These are phyloP conservation scores for Verticillium nubilum DNA, from an alignment of 2,329 filamentous ascomycete genomes.

Conservation along the genomic window DNA sequence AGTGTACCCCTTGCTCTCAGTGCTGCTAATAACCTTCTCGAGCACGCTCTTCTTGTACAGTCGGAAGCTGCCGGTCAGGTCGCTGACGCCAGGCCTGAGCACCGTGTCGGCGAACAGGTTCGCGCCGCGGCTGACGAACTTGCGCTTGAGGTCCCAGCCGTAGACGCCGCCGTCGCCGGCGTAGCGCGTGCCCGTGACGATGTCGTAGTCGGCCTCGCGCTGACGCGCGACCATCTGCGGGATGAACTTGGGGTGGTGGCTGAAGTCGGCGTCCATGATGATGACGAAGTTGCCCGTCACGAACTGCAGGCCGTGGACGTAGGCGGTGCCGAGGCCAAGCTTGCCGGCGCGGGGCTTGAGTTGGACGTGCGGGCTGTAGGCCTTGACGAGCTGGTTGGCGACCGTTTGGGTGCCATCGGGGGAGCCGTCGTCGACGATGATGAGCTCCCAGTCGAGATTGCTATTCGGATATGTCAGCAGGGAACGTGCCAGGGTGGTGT, in stretches of 20 bases:
- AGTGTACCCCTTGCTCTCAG: slow-evolving; percentile 93
- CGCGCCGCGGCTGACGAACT: slow-evolving; percentile 78
- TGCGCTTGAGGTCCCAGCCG: slow-evolving; percentile 93
- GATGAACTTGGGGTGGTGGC: slow-evolving; percentile 98
- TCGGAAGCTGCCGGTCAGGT: slow-evolving; percentile 90
- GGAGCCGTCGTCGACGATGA: slow-evolving; percentile 97
- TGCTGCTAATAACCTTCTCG: slow-evolving; percentile 83
- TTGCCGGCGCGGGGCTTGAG: slow-evolving; percentile 90
- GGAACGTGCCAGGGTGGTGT: no score
- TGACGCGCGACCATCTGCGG: slow-evolving; percentile 85
- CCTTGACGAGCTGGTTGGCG: slow-evolving; percentile 82
- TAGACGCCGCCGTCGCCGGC: slow-evolving; percentile 84
- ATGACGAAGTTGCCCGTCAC: slow-evolving; percentile 91
- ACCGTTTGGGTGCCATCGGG: slow-evolving; percentile 92
- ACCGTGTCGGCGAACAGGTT: slow-evolving; percentile 96
- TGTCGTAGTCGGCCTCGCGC: slow-evolving; percentile 75
- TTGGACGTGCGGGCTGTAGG: slow-evolving; percentile 73
- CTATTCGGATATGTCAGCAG: no score
- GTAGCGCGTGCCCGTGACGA: slow-evolving; percentile 94
- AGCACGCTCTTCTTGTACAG: slow-evolving; percentile 89
- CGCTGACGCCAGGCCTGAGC: slow-evolving; percentile 86
- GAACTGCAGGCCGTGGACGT: slow-evolving; percentile 90
- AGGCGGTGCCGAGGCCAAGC: slow-evolving; percentile 93
- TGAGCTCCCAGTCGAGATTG: slow-evolving; percentile 92
- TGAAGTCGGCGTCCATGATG: slow-evolving; percentile 99